Base-by-base conservation (phyloP, 2,329 filamentous ascomycete genomes). In the Rhytidhysteron rufulum region DNA sequence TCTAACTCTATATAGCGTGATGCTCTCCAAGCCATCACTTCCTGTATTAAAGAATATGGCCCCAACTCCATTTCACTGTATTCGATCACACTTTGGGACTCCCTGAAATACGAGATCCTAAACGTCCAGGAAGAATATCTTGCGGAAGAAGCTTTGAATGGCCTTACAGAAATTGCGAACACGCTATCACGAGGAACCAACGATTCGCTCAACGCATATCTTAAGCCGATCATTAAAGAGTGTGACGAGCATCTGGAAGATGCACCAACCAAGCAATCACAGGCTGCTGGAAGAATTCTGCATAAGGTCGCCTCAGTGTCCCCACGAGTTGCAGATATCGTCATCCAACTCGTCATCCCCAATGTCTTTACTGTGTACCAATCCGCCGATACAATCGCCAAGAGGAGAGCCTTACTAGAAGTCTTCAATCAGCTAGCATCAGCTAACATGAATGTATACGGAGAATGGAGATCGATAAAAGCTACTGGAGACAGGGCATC, bases 191-290 rank as follows among this genome's bases (percentile, higher is more conserved):
- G 69, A 63, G 50, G 65, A 63, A 45, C 70, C 53, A 53, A 68
- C 71, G 58, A 73, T 60, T 48, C 75, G 61, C 57, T 74, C 3
- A 68, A 67, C 39, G 65, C 69, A 21, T 85, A 79, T 55, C 62
- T 85, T 18, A 73, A 73, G 33, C 77, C 80, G 2, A 74, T 85
- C 43, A 76, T 76, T 33, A 81, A 82, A 50, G 82, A 85, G 62
- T 84, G 81, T 55, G 79, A 82, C 44, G 79, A 85, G 45, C 80
- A 84, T 51, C 67, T 85, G 4, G 78, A 80, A 51, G 81, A 85
- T 54, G 82, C 82, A 5, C 80, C 82, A 32, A 82, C 81, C 4
- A 84, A 84, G 55, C 79, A 85, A 54, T 83, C 82, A 3, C 78
- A 79, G 52, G 80, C 80, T 8, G 74, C 80, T 3, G 79, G 79